Evolutionary conservation across 805 yeast species (phyloP).

Genomic region (Starmera quercuum): DNA sequence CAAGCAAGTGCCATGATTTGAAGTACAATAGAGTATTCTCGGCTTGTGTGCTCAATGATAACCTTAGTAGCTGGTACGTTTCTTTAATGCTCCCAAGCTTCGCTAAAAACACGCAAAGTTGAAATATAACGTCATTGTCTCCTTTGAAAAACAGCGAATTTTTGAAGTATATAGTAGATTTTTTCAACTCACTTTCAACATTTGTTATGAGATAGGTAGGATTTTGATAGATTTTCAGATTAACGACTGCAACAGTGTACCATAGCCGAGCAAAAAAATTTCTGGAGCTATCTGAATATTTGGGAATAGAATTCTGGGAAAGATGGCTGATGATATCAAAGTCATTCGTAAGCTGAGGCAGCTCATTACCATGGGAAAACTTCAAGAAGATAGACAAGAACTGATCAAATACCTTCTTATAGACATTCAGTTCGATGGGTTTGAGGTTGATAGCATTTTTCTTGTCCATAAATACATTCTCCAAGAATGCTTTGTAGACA

Average conservation of each 20-base stretch:
- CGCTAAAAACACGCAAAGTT: constrained; percentile 43
- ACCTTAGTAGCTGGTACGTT: constrained; percentile 39
- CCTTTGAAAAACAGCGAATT: constrained; percentile 12
- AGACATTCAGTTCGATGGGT: constrained; percentile 9
- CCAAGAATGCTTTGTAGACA: constrained; percentile 6
- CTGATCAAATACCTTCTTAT: constrained; percentile 1
- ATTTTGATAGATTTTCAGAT: constrained; percentile 6
- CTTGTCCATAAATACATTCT: constrained; percentile 1
- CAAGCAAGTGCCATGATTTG: constrained; percentile 60
- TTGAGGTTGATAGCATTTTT: neutral
- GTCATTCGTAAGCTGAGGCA: constrained; percentile 1
- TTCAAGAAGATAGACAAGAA: constrained; percentile 7
- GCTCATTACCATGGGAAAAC: constrained; percentile 7
- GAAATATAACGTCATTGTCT: constrained; percentile 17
- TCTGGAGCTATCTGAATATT: neutral
- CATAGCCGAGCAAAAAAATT: constrained; percentile 5
- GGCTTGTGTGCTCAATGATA: constrained; percentile 25
- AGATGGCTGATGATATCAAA: neutral
- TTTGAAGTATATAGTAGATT: constrained; percentile 4
- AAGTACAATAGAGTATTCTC: constrained; percentile 43
- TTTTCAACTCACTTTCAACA: neutral
- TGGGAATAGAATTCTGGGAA: no score
- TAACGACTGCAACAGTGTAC: constrained; percentile 9
- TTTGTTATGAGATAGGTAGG: constrained; percentile 5
- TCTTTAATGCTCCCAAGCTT: constrained; percentile 33